Evolutionary conservation across 257 asterid genomes (phyloP).

Genomic region (Coffea canephora): DNA sequence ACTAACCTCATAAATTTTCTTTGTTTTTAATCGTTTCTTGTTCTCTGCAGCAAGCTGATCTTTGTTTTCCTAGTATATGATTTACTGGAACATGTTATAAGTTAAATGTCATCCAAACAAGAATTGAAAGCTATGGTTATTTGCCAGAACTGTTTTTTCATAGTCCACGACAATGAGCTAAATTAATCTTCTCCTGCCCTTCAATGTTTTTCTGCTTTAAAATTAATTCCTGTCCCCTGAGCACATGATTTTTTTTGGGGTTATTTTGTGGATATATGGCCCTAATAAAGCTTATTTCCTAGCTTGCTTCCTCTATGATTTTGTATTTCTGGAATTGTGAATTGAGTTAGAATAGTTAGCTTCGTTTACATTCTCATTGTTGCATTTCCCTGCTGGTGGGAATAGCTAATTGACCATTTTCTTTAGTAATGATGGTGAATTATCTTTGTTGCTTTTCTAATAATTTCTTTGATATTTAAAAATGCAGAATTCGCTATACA

Average conservation of each 20-base stretch:
- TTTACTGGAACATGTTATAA: background rate
- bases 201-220: background rate
- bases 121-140: background rate
- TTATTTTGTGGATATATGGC: background rate
- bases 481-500: conserved; percentile 42
- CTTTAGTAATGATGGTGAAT: background rate
- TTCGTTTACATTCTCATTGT: background rate
- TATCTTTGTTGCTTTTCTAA: background rate
- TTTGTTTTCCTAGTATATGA: background rate
- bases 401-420: background rate
- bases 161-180: background rate
- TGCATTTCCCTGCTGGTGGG: background rate
- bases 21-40: background rate
- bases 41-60: background rate
- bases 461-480: background rate
- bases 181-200: background rate
- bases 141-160: too few species aligned
- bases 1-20: background rate
- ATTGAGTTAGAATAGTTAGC: too few species aligned
- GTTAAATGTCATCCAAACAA: background rate
- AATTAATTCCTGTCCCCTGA: background rate
- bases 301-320: background rate
- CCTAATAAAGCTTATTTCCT: background rate
- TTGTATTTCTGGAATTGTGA: background rate
- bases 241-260: background rate